Evolutionary conservation across 805 yeast genomes (phyloP), one percentile per base, ranked within the genome.

Genomic region (Kluyveromyces siamensis): DNA sequence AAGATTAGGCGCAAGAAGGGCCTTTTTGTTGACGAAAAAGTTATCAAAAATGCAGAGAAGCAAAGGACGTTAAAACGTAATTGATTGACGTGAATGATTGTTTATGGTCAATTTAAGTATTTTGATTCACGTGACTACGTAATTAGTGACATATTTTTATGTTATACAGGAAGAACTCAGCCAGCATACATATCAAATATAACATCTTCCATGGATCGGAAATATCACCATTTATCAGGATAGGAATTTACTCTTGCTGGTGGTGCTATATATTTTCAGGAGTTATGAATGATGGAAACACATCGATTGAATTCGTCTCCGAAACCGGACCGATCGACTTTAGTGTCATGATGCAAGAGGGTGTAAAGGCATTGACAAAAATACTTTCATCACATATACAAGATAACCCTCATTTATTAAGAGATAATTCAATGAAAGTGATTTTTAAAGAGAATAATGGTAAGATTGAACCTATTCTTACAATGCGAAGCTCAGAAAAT

Each of bases 11-110:
- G 79, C 62, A 76, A 95, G 55, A 93, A 93, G 69, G 99, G 99
- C 9, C 70, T 93, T 50, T 82, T 83, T 57, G 86, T 89, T 19
- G 96, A 87, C 58, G 95, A 88, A 60, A 90, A 90, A 67, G 85
- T 93, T 41, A 85, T 93, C 19, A 78, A 87, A 62, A 86, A 84
- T 61, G 96, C 98, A 1, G 98, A 93, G 65, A 88, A 90, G 66
- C 98, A 93, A 68, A 77, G 96, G 64, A 90, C 91, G 0, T 66
- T 90, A 69, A 87, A 84, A 69, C 83, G 75, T 62, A 86, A 83
- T 59, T 83, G 52, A 54, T 18, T 33, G 35, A 30, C 35, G 11
- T 13, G 35, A 30, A 30, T 30, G 3, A 11, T 5, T 30, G 11
- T 30, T 11, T 30, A 30, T 30, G 7, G 25, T 30, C 35, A 2